Percentiles rank a stretch among this genome's conserved stretches.
phyloP scores from a whole-genome alignment of 163 green algal species.

The Volvox carteri region DNA sequence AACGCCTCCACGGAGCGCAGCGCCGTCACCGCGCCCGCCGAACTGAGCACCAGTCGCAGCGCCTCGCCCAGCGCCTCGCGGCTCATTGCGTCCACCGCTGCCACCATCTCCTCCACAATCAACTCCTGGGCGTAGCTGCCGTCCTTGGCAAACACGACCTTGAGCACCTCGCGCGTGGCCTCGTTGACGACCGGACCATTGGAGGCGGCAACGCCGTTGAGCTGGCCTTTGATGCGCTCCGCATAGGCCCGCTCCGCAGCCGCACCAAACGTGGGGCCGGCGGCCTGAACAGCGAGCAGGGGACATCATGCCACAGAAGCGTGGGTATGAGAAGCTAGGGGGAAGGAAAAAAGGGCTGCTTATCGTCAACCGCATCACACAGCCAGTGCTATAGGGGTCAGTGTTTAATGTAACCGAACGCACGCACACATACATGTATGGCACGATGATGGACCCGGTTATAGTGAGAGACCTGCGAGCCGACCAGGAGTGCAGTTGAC shows the following conservation, averaged over 20 bases:
- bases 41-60: slow-evolving; percentile 63
- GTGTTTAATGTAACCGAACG: no score
- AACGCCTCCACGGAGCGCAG: slow-evolving; percentile 71
- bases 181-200: slow-evolving; percentile 73
- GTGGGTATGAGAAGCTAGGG: no score
- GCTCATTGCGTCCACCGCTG: slow-evolving; percentile 80
- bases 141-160: slow-evolving; percentile 82
- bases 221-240: slow-evolving; percentile 40
- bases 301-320: no score
- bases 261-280: slow-evolving; percentile 54
- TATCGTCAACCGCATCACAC: no score
- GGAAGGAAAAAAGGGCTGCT: no score
- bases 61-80: slow-evolving; percentile 72
- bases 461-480: no score
- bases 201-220: background rate
- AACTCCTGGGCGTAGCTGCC: slow-evolving; percentile 90
- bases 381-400: no score
- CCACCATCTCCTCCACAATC: slow-evolving; percentile 89
- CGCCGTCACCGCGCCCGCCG: slow-evolving; percentile 63
- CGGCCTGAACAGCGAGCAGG: background rate
- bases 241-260: slow-evolving; percentile 30
- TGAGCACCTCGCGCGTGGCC: slow-evolving; percentile 78
- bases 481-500: no score
- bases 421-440: no score
- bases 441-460: no score